Base-by-base conservation (phyloP, 2,329 filamentous ascomycete genomes). In the Diplodia mutila region DNA sequence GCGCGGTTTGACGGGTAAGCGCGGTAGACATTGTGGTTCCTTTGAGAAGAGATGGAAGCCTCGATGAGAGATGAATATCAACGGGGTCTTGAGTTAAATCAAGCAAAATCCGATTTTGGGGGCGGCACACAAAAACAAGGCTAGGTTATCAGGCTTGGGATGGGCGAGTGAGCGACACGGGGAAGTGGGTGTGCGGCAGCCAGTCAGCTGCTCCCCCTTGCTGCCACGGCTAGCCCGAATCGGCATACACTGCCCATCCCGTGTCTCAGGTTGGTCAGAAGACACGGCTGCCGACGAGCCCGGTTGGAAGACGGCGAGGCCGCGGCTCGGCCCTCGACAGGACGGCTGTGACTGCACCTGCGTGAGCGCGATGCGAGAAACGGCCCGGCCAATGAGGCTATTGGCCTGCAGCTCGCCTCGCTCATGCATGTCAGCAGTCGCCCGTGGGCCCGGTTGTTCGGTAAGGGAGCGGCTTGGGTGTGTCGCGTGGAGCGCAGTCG, bases 221-320 rank as follows among this genome's bases (percentile, higher is more conserved):
- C 14, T 61, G 57, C 57, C 57, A 49, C 57, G 8, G 16, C 57
- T 61, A 61, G 27, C 57, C 39, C 39, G 25, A 49, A 23, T 9
- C 9, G 25, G 42, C 11, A n/a, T 29, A 14, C 54, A 18, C 1
- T 8, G 9, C 34, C n/a, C 14, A 8, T 46, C n/a, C 14, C 34
- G 29, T 61, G 57, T 61, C 57, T 61, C 57, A 61, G 57, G 57
- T 48, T 42, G 57, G 57, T 49, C 57, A 48, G 39, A 48, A 61
- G 57, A 42, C 39, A n/a, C 11, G 5, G 23, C 14, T 48, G 18
- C 55, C 23, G 2, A 16, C 7, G 23, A 6, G 21, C 37, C 18
- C 23, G 25, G 55, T 32, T 29, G 55, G 55, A 5, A 32, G 29
- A 1, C 29, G 6, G 29, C 29, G 29, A 32, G 29, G 9, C n/a